Evolutionary conservation across 208 protist species (phyloP).

Genomic region (Leishmania amazonensis): DNA sequence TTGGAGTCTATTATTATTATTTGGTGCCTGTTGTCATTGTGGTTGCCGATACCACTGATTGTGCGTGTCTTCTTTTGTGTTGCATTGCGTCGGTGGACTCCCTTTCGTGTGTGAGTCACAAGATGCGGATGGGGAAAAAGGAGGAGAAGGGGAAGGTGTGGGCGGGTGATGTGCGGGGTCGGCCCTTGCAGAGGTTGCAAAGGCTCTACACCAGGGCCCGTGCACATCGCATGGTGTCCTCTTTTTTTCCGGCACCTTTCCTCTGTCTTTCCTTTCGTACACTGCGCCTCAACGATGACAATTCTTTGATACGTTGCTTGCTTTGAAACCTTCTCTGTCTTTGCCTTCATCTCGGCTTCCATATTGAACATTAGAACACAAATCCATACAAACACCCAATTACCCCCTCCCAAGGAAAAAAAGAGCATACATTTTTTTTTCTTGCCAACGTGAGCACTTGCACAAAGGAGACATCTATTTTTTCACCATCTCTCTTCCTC

Average conservation of each 20-base stretch:
- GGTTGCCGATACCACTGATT: not conserved
- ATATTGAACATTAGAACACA: not conserved
- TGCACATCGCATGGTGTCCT: not conserved
- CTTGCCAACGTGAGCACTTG: not conserved
- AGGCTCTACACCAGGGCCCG: not conserved
- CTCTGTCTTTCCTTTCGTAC: not conserved
- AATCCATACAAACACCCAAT: not conserved
- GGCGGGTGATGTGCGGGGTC: not conserved
- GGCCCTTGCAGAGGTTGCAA: not conserved
- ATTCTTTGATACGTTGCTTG: not conserved
- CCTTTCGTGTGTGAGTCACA: not conserved
- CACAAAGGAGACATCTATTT: not conserved
- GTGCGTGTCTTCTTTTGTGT: not conserved
- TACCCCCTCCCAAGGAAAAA: no score
- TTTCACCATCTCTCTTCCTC: not conserved
- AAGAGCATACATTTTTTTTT: not conserved
- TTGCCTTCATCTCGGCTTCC: not conserved
- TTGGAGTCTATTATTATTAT: not conserved
- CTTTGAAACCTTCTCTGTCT: not conserved
- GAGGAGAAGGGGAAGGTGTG: not conserved
- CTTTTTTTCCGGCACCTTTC: not conserved
- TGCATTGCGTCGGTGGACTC: not conserved
- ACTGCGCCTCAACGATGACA: not conserved
- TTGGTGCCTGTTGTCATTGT: not conserved
- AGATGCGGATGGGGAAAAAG: not conserved